Percentiles rank a stretch among this genome's conserved stretches.
These are phyloP conservation scores for Carex myosuroides DNA, from an alignment of 176 grass and related monocot species.

Conservation along the genomic window DNA sequence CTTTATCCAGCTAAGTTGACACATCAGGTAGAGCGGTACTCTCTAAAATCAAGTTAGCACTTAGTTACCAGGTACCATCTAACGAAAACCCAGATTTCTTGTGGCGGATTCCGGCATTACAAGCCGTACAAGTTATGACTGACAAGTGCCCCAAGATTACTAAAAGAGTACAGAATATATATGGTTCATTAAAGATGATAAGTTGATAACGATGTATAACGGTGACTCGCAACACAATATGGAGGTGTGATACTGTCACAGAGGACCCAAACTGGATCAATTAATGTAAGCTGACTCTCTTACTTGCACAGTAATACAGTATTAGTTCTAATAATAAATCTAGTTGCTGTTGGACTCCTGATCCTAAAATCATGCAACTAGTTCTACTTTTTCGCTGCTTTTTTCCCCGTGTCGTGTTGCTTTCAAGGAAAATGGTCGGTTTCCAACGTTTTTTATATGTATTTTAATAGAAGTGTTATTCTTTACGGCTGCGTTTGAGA, in stretches of 20 bases:
- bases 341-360: neutral
- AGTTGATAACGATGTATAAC: neutral
- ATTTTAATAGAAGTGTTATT: no score
- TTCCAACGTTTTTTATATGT: neutral
- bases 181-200: neutral
- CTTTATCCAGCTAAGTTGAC: neutral
- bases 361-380: neutral
- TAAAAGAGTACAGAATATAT: neutral
- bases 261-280: neutral
- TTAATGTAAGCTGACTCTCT: neutral
- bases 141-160: neutral
- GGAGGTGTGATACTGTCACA: neutral
- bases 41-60: neutral
- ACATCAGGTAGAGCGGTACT: neutral
- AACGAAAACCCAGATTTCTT: neutral
- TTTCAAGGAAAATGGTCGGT: neutral
- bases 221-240: neutral
- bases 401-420: neutral
- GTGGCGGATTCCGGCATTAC: neutral
- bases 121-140: neutral
- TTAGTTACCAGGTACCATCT: neutral
- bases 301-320: neutral
- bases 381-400: neutral
- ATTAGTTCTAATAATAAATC: neutral
- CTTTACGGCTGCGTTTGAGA: no score